phyloP scores from a whole-genome alignment of 805 yeast genomes.

The Sporopachydermia lactativora region DNA sequence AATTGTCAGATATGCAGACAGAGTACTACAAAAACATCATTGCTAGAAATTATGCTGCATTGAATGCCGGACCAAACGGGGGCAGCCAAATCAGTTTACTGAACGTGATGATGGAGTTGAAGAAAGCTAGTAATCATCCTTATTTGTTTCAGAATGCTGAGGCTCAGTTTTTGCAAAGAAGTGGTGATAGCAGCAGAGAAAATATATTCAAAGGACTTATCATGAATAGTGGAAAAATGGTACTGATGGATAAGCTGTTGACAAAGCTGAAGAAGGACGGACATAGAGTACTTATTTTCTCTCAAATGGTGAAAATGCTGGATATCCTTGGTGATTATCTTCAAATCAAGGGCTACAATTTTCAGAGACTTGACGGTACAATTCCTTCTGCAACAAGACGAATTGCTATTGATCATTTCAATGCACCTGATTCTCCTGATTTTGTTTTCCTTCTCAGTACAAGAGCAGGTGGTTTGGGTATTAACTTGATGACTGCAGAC shows the following conservation, averaged over 20 bases:
- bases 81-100: conserved; percentile 70
- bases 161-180: conserved; percentile 53
- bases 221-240: conserved; percentile 99
- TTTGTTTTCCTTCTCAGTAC: conserved; percentile 84
- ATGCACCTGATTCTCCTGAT: conserved; percentile 85
- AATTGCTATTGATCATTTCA: conserved; percentile 90
- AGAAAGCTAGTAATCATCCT: conserved; percentile 96
- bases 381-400: conserved; percentile 89
- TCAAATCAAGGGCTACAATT: conserved; percentile 71
- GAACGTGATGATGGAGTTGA: conserved; percentile 89
- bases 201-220: conserved; percentile 77
- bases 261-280: conserved; percentile 83
- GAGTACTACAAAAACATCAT: conserved; percentile 88
- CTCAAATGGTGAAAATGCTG: conserved; percentile 94
- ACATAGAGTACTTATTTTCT: conserved; percentile 86
- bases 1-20: conserved; percentile 87
- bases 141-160: conserved; percentile 91
- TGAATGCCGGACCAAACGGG: conserved; percentile 71
- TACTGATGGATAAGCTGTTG: conserved; percentile 75
- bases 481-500: conserved; percentile 97
- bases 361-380: conserved; percentile 94
- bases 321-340: conserved; percentile 92
- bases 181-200: conserved; percentile 48
- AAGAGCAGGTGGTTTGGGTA: conserved; percentile 98
- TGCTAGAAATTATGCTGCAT: conserved; percentile 82